Percentiles rank a stretch among this genome's conserved stretches.
These are phyloP conservation scores for Aureobasidium melanogenum DNA, from an alignment of 2,329 filamentous ascomycete genomes.

Conservation along the genomic window DNA sequence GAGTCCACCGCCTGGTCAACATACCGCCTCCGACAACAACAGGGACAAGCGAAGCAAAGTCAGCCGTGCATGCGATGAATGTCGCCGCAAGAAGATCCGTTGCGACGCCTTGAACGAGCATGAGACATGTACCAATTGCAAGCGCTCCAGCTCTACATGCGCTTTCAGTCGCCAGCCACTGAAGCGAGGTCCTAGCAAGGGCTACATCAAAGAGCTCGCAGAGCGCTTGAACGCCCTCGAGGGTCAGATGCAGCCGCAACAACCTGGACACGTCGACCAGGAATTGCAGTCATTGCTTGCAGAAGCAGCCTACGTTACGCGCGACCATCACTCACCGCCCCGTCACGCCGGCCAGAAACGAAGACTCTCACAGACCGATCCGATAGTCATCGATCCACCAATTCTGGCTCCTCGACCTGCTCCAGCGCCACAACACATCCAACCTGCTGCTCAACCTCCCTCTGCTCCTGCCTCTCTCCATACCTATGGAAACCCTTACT, in stretches of 20 bases:
- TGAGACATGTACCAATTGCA: slow-evolving; percentile 72
- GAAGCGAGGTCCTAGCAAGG: slow-evolving; percentile 60
- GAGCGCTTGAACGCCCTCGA: slow-evolving; percentile 78
- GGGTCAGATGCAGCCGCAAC: slow-evolving; percentile 50
- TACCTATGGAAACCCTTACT: not conserved
- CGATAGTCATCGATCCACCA: not conserved
- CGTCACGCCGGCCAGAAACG: slow-evolving; percentile 8
- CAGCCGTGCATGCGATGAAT: slow-evolving; percentile 18
- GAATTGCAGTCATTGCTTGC: slow-evolving; percentile 25
- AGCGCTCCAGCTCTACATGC: slow-evolving; percentile 65
- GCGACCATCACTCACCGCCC: slow-evolving; percentile 9
- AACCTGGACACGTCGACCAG: slow-evolving; percentile 20
- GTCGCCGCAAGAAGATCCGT: slow-evolving; percentile 47
- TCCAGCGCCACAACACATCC: not conserved
- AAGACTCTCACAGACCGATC: slow-evolving; percentile 5
- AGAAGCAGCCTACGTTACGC: slow-evolving; percentile 15
- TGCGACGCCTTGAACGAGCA: slow-evolving; percentile 74
- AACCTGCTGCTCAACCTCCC: not conserved
- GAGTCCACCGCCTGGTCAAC: slow-evolving; percentile 9
- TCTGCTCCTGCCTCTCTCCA: not conserved
- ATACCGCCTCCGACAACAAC: slow-evolving; percentile 7
- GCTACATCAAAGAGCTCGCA: slow-evolving; percentile 87
- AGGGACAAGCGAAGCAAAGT: slow-evolving; percentile 15
- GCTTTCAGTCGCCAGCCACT: slow-evolving; percentile 81
- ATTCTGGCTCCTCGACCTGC: not conserved